These are phyloP conservation scores for Polysphondylium violaceum DNA, from an alignment of 78 protist genomes.

Conservation along the genomic window DNA sequence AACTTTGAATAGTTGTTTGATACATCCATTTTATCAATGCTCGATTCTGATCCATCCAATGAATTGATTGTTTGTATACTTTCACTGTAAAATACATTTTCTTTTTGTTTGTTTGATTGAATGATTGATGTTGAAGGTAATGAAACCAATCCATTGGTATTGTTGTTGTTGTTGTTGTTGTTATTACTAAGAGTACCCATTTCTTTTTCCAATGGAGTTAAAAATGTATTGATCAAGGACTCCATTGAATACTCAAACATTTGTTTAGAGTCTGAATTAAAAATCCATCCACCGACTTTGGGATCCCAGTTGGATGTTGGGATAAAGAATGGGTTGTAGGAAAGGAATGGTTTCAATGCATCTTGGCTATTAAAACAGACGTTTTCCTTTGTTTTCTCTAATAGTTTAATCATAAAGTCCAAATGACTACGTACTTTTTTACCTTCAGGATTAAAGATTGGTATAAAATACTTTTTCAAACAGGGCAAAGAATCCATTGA, in stretches of 20 bases:
- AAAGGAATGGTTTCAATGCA: slow-evolving; percentile 13
- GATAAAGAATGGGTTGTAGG: background rate
- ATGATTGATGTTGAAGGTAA: background rate
- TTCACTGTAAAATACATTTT: background rate
- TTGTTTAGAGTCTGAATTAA: background rate
- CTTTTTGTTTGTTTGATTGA: background rate
- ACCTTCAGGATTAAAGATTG: background rate
- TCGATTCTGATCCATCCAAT: too few relatives aligned
- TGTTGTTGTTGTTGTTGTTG: background rate
- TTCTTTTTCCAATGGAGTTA: background rate
- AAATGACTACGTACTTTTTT: background rate
- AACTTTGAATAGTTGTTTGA: background rate
- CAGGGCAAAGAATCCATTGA: background rate
- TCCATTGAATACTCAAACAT: background rate
- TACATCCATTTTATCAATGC: background rate
- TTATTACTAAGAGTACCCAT: too few relatives aligned
- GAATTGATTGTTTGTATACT: background rate
- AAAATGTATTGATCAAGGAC: background rate
- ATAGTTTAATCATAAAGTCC: background rate
- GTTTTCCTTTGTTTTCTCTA: slow-evolving; percentile 12
- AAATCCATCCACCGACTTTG: slow-evolving; percentile 26
- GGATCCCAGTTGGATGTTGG: slow-evolving; percentile 17
- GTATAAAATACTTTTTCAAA: slow-evolving; percentile 1
- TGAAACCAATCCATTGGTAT: background rate
- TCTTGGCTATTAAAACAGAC: slow-evolving; percentile 15